Conservation (phyloP, 495 filamentous ascomycete species). For the Lepraria neglecta region DNA sequence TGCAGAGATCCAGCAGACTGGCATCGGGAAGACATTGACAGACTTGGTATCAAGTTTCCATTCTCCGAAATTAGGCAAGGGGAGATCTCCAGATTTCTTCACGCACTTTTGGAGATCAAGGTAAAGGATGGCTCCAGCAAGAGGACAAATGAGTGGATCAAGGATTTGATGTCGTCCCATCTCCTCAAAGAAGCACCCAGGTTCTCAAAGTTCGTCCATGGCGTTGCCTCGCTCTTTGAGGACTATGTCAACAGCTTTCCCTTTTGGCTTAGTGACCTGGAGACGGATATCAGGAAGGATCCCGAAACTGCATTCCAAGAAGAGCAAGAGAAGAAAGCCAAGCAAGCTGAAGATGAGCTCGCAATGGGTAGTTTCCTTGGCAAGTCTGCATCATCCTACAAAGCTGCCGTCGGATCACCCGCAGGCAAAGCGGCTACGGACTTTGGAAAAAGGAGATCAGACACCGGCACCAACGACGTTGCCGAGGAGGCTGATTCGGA, state of each 20-base stretch:
- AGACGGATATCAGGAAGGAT: constrained; percentile 87
- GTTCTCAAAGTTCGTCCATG: constrained; percentile 96
- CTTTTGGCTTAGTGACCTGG: constrained; percentile 88
- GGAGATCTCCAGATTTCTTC: constrained; percentile 88
- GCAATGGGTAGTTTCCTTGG: constrained; percentile 80
- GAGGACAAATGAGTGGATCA: constrained; percentile 76
- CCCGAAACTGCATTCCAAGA: constrained; percentile 86
- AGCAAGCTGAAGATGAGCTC: constrained; percentile 75
- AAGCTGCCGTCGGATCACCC: constrained; percentile 56
- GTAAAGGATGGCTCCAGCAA: constrained; percentile 59
- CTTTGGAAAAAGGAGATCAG: constrained; percentile 21
- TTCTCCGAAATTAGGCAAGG: constrained; percentile 79
- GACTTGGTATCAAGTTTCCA: constrained; percentile 72
- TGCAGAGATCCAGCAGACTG: constrained; percentile 82
- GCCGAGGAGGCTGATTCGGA: constrained; percentile 38
- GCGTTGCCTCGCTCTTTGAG: constrained; percentile 84
- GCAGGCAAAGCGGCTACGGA: constrained; percentile 40
- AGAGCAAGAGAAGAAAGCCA: constrained; percentile 73
- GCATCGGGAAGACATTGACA: constrained; percentile 89
- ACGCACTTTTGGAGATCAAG: constrained; percentile 89
- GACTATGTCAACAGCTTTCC: constrained; percentile 93
- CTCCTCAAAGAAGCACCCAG: constrained; percentile 80
- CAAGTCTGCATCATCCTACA: constrained; percentile 44
- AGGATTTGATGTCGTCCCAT: constrained; percentile 85
- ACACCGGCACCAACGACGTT: constrained; percentile 31